Evolutionary conservation across 768 basidiomycete species (phyloP).

Genomic region (Termitomyces sp.): DNA sequence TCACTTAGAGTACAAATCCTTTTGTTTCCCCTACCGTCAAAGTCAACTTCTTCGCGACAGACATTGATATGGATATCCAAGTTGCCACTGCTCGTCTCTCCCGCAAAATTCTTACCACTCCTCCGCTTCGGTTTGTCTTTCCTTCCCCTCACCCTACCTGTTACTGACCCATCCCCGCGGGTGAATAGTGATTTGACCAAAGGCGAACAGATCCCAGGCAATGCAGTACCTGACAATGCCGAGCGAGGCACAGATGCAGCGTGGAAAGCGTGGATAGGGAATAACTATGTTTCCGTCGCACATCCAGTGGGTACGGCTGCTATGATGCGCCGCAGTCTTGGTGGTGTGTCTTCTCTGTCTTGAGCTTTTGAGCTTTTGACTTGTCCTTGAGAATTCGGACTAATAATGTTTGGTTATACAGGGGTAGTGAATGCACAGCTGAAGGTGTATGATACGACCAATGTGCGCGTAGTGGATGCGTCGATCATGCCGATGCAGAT

Average conservation of each 20-base stretch:
- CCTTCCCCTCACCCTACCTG: neutral
- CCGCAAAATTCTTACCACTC: constrained; percentile 18
- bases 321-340: constrained; percentile 1
- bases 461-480: constrained; percentile 49
- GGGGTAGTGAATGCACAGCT: constrained; percentile 43
- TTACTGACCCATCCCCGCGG: neutral
- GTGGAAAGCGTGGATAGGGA: constrained; percentile 41
- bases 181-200: neutral
- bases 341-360: neutral
- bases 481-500: constrained; percentile 43
- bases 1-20: constrained; percentile 36
- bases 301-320: constrained; percentile 40
- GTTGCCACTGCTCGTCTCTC: constrained; percentile 40
- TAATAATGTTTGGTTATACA: constrained; percentile 10
- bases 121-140: neutral
- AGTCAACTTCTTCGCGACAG: constrained; percentile 49
- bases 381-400: neutral
- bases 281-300: constrained; percentile 35
- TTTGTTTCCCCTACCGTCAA: constrained; percentile 41
- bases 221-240: constrained; percentile 34
- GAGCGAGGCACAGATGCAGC: constrained; percentile 36
- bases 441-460: constrained; percentile 39
- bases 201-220: constrained; percentile 35
- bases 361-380: no score
- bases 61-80: constrained; percentile 45